Base-by-base conservation (phyloP, 331 rosid species). In the Ulmus americana region DNA sequence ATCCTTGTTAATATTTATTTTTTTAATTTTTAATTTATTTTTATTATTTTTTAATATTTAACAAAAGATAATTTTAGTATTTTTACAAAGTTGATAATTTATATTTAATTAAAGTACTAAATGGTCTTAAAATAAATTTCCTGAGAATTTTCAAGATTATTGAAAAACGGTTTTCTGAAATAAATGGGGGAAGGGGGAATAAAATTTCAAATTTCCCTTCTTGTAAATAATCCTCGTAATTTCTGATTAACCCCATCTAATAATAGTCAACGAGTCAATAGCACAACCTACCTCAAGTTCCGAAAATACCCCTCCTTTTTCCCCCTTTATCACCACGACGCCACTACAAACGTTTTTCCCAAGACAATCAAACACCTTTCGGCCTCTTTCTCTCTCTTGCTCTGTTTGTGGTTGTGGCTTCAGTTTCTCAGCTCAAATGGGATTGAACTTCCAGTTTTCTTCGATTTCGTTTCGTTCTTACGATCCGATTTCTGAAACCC, bases 391-490 rank as follows among this genome's bases (percentile, higher is more conserved):
- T 38, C 60, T 35, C 39, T 64, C 39, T 41, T 56, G 47, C 65
- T 76, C 51, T 76, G 69, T 28, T 28, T 28, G 35, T 28, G 35
- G 35, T 2, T 72, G 86, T 73, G 89, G 84, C 77, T 71, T 78
- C 14, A 46, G 49, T 71, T 79, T 68, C 68, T 51, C 69, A 59
- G 52, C 51, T 69, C 44, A 7, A 55, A 22, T 28, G 59, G 40
- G 10, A 18, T 55, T 42, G 11, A 43, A 46, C 16, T 28, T 63
- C 35, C 55, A 18, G 39, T 10, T 58, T 52, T 62, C 10, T 59
- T 55, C 6, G 42, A 10, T 12, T 46, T 74, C 35, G 35, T 66
- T 42, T 56, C 64, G 48, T 6, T 43, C 6, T 55, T 65, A 72
- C 48, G 77, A 61, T 76, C 69, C 54, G 60, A 51, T n/a, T 8